phyloP scores from a whole-genome alignment of 768 basidiomycete genomes.

The Lepiota subincarnata region DNA sequence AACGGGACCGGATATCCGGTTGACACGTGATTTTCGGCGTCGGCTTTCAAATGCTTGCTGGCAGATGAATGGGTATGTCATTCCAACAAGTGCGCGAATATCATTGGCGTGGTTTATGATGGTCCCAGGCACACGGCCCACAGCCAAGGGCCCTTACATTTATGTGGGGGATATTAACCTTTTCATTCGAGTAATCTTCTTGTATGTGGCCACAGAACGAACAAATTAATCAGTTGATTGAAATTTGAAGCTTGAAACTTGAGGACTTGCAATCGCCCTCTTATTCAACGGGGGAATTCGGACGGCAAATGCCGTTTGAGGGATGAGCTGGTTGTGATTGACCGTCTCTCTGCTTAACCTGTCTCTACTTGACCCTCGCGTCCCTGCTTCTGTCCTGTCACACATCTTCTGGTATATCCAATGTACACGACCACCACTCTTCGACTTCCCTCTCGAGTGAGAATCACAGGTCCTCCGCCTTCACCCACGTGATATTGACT shows the following conservation, averaged over 20 bases:
- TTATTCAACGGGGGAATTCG: conserved; percentile 18
- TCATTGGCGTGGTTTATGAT: too few relatives aligned
- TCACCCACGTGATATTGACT: conserved; percentile 29
- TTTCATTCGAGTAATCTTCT: too few relatives aligned
- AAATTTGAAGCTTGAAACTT: too few relatives aligned
- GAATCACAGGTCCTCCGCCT: conserved; percentile 7
- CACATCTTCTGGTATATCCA: neutral
- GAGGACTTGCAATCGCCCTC: neutral
- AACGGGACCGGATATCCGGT: neutral
- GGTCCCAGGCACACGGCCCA: too few relatives aligned
- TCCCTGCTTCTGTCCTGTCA: neutral
- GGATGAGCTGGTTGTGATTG: neutral
- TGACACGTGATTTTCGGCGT: conserved; percentile 21
- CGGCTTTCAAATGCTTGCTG: too few relatives aligned
- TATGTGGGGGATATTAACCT: too few relatives aligned
- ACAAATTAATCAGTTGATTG: too few relatives aligned
- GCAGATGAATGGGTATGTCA: too few relatives aligned
- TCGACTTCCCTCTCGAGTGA: conserved; percentile 9
- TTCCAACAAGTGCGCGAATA: too few relatives aligned
- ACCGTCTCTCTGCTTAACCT: conserved; percentile 7
- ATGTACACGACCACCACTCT: conserved; percentile 10
- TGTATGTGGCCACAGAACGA: too few relatives aligned
- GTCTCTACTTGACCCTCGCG: neutral
- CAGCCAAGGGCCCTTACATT: too few relatives aligned
- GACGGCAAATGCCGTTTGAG: conserved; percentile 22